Evolutionary conservation across 306 rosid genomes (phyloP).

Genomic region (Vachellia collinsii): DNA sequence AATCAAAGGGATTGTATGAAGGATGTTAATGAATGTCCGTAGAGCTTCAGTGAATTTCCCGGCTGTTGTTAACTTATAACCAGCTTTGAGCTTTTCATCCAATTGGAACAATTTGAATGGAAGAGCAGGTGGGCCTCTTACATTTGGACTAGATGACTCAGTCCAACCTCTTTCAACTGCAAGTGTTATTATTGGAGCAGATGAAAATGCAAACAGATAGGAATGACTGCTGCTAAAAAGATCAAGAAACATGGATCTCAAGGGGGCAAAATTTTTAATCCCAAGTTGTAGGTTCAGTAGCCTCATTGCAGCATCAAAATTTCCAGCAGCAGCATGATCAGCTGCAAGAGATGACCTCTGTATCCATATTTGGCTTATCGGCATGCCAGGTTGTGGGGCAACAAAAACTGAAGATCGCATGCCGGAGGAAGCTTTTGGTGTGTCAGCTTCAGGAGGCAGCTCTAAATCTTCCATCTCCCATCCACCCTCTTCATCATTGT

Average conservation of each 20-base stretch:
- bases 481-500: constrained; percentile 79
- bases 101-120: constrained; percentile 71
- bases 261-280: constrained; percentile 73
- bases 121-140: constrained; percentile 80
- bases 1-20: constrained; percentile 78
- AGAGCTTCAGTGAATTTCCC: constrained; percentile 86
- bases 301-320: constrained; percentile 93
- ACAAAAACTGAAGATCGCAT: constrained; percentile 64
- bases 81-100: constrained; percentile 89
- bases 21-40: constrained; percentile 62
- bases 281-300: constrained; percentile 90
- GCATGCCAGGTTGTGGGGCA: constrained; percentile 91
- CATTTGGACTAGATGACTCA: constrained; percentile 77
- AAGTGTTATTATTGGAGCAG: constrained; percentile 73
- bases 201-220: constrained; percentile 74
- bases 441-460: constrained; percentile 81
- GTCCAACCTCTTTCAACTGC: constrained; percentile 93
- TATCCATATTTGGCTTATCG: constrained; percentile 88
- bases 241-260: constrained; percentile 79
- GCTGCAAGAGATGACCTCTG: constrained; percentile 95
- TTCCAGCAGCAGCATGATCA: constrained; percentile 94
- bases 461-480: constrained; percentile 95
- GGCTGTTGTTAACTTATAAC: constrained; percentile 80
- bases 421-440: constrained; percentile 67
- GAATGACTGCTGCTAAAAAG: constrained; percentile 78